Evolutionary conservation across 2,329 filamentous ascomycete genomes (phyloP).

Genomic region (Colletotrichum sp.): DNA sequence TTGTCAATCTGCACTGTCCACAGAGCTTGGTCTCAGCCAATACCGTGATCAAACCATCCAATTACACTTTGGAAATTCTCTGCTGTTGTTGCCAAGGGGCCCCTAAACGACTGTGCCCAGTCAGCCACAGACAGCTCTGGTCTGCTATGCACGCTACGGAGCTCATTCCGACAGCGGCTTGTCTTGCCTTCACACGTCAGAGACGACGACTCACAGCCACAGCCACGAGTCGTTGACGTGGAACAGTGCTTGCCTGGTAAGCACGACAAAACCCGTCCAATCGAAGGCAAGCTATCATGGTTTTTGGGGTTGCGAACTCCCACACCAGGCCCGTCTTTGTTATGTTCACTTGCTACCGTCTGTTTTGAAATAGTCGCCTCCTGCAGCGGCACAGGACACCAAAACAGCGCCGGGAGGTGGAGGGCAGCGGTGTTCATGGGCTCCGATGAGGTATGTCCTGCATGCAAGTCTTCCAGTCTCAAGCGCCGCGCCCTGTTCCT

Average conservation of each 20-base stretch:
- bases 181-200: not conserved
- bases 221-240: not conserved
- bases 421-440: not conserved
- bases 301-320: not conserved
- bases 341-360: not conserved
- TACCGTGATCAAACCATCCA: not conserved
- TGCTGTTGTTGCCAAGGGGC: not conserved
- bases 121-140: not conserved
- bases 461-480: not conserved
- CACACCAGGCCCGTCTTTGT: not conserved
- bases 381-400: not conserved
- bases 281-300: not conserved
- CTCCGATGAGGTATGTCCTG: not conserved
- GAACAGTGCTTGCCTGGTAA: not conserved
- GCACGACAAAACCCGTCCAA: constrained; percentile 1
- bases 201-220: not conserved
- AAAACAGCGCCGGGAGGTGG: not conserved
- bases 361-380: not conserved
- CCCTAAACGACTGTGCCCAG: not conserved
- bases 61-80: not conserved
- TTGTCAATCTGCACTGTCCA: not conserved
- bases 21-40: not conserved
- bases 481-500: not conserved
- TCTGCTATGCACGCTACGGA: not conserved
- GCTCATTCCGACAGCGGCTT: not conserved